Conservation (phyloP, 192 early-diverging fungal species). For the Chytriomyces sp. region DNA sequence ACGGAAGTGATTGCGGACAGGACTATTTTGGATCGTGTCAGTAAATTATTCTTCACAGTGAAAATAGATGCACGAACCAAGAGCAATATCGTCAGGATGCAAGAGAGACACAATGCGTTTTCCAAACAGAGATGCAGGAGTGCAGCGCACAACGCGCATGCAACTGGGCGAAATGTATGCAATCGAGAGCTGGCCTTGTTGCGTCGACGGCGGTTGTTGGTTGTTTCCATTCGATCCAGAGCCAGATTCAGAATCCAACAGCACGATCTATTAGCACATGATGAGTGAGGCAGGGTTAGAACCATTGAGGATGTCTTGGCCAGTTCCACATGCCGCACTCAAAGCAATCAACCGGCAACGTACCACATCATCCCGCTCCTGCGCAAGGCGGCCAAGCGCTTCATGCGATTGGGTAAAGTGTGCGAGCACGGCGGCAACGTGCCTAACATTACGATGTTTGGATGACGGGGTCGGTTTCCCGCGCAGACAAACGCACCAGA, state of each 20-base stretch:
- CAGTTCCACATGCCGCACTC: neutral
- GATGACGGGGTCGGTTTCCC: too few relatives aligned
- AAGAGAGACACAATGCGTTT: constrained; percentile 8
- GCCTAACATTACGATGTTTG: too few relatives aligned
- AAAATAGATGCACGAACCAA: neutral
- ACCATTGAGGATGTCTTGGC: neutral
- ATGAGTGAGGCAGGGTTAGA: neutral
- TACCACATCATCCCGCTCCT: constrained; percentile 15
- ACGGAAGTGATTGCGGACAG: neutral
- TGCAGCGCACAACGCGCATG: constrained; percentile 11
- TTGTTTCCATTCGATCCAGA: neutral
- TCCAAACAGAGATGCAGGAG: constrained; percentile 9
- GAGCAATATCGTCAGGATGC: constrained; percentile 9
- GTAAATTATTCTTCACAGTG: neutral
- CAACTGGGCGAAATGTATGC: constrained; percentile 9
- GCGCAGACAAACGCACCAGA: too few relatives aligned
- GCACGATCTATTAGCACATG: neutral
- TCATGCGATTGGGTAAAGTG: constrained; percentile 13
- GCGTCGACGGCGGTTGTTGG: too few relatives aligned
- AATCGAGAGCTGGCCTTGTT: constrained; percentile 6
- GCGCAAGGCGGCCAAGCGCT: constrained; percentile 11
- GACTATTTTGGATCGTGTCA: neutral
- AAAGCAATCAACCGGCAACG: neutral
- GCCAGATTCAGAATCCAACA: neutral
- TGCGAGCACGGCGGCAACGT: constrained; percentile 14